Evolutionary conservation across 2,329 filamentous ascomycete genomes (phyloP).

Genomic region (Clonostachys chloroleuca): DNA sequence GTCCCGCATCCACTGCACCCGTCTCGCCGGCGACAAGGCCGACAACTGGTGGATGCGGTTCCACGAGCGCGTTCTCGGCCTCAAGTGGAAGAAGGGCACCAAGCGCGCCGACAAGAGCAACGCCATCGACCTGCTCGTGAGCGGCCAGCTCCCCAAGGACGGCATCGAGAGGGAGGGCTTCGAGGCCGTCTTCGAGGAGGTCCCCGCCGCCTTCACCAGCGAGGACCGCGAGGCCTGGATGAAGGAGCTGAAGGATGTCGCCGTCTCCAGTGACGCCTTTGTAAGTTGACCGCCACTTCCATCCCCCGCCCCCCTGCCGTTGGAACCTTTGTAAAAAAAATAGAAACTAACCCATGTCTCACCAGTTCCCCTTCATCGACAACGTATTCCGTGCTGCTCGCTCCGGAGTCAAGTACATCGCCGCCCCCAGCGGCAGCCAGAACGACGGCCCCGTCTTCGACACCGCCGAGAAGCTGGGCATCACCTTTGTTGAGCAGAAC

Average conservation of each 20-base stretch:
- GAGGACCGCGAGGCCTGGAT: conserved; percentile 88
- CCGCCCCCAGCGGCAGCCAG: conserved; percentile 85
- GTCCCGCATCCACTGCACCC: conserved; percentile 96
- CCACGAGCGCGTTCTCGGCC: conserved; percentile 79
- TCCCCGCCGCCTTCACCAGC: conserved; percentile 75
- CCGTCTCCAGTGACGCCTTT: conserved; percentile 91
- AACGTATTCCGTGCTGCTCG: conserved; percentile 90
- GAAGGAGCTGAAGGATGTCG: conserved; percentile 74
- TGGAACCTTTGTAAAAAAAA: conserved; percentile 1
- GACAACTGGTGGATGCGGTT: conserved; percentile 99
- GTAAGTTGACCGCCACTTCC: conserved; percentile 50
- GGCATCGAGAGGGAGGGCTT: conserved; percentile 84
- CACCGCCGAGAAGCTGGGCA: conserved; percentile 85
- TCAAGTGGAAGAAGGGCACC: conserved; percentile 97
- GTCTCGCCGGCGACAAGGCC: conserved; percentile 94
- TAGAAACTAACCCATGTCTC: conserved; percentile 12
- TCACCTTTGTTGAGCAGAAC: conserved; percentile 94
- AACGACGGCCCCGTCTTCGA: conserved; percentile 80
- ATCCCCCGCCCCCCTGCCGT: neutral
- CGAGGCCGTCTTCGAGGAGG: conserved; percentile 85
- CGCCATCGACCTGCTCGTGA: conserved; percentile 92
- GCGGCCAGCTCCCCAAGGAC: conserved; percentile 78
- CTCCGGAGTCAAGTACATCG: conserved; percentile 93
- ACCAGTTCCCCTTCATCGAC: conserved; percentile 93
- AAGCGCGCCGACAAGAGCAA: conserved; percentile 98